Evolutionary conservation across 192 early-diverging fungal species (phyloP).

Genomic region (Gaertneriomyces semiglobifer): DNA sequence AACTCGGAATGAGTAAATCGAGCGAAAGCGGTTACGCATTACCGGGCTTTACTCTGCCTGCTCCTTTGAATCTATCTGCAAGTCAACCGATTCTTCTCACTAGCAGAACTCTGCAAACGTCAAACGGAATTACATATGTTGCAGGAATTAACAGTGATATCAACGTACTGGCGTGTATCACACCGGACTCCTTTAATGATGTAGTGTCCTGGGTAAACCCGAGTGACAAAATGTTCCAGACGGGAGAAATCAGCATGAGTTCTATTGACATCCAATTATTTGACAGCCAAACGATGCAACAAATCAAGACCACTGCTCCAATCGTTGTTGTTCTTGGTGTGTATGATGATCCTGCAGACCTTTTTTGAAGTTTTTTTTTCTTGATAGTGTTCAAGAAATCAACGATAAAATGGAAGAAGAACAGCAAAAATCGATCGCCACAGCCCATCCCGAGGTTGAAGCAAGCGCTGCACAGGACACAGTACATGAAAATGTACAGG

Average conservation of each 20-base stretch:
- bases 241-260: background rate
- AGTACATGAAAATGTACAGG: background rate
- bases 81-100: conserved; percentile 3
- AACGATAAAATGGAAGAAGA: background rate
- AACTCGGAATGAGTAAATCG: conserved; percentile 9
- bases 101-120: background rate
- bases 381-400: conserved; percentile 3
- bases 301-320: background rate
- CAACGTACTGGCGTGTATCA: conserved; percentile 1
- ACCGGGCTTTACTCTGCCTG: background rate
- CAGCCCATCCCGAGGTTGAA: background rate
- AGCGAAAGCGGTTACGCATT: background rate
- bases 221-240: background rate
- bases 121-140: background rate
- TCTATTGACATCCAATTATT: conserved; percentile 1
- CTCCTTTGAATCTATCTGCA: background rate
- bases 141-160: background rate
- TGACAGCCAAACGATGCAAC: background rate
- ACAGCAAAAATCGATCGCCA: background rate
- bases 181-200: conserved; percentile 5
- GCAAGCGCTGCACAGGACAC: background rate
- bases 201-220: conserved; percentile 4
- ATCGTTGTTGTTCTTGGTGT: conserved; percentile 1
- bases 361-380: conserved; percentile 5
- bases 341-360: conserved; percentile 5